Base-by-base conservation (phyloP, 306 rosid genomes). In the Pyrus betulifolia region DNA sequence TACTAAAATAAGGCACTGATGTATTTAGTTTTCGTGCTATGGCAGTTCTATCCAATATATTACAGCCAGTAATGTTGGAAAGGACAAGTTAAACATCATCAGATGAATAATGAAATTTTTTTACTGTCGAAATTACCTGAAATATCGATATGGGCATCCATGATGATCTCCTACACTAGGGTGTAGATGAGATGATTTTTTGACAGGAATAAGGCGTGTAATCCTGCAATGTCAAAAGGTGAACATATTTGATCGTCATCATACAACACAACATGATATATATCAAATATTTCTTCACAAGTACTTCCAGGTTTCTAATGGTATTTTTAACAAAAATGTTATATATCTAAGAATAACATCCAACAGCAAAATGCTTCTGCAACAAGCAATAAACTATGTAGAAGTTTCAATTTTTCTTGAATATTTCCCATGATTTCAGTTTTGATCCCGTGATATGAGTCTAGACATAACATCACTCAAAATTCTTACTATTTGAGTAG, bases 131-230 rank as follows among this genome's bases (percentile, higher is more conserved):
- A 79, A 77, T 61, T 61, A 95, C 97, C 96, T 89, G 91, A 95
- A 95, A 85, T 92, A 96, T 79, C 96, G 89, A 80, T 95, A 95
- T n/a, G 99, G 99, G 85, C 97, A 95, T 69, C 99, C 99, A 81
- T 95, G 99, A 73, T 95, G 97, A 89, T 95, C 97, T 82, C 99
- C 99, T 69, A 87, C 82, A 55, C 96, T 89, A 52, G 99, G 99
- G 99, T 70, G 97, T 85, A 60, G 97, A 85, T 71, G 89, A 80
- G 79, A 95, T 95, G 75, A 92, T 28, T 81, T 88, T 95, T 67
- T 87, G 90, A 82, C 99, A 95, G 71, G 97, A 90, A 81, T 83
- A 95, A 75, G 99, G 92, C 8, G 97, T 86, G 84, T 92, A 95
- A 84, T 95, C 99, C 97, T 95, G 87, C 55, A 81, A 67, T 62